Percentiles rank a stretch among this genome's conserved stretches.
phyloP scores from a whole-genome alignment of 805 yeast genomes.

The Candida ovalis region DNA sequence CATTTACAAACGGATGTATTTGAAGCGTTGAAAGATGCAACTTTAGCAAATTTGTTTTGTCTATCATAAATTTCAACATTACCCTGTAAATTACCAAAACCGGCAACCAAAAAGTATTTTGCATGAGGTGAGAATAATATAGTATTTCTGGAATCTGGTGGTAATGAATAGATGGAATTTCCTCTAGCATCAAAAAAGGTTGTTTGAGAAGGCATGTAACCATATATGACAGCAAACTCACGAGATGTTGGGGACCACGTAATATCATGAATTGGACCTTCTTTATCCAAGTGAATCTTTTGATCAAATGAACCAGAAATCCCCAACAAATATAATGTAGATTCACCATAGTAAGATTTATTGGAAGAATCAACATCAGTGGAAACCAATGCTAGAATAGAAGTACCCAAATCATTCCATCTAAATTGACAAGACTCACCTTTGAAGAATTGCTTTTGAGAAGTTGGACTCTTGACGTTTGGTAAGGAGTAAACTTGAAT shows the following conservation, averaged over 20 bases:
- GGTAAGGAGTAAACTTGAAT: slow-evolving; percentile 83
- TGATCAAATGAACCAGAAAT: slow-evolving; percentile 91
- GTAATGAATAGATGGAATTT: slow-evolving; percentile 74
- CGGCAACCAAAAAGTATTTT: slow-evolving; percentile 85
- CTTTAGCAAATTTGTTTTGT: slow-evolving; percentile 73
- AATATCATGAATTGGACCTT: slow-evolving; percentile 96
- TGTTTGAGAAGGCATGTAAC: slow-evolving; percentile 96
- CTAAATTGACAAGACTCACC: slow-evolving; percentile 89
- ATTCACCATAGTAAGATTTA: slow-evolving; percentile 95
- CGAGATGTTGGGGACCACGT: slow-evolving; percentile 96
- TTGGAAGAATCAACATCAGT: slow-evolving; percentile 95
- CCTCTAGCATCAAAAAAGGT: slow-evolving; percentile 95
- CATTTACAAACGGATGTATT: slow-evolving; percentile 96
- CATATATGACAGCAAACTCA: slow-evolving; percentile 96
- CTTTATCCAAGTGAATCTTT: slow-evolving; percentile 80
- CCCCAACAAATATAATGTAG: slow-evolving; percentile 84
- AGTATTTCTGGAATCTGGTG: slow-evolving; percentile 86
- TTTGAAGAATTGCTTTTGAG: slow-evolving; percentile 86
- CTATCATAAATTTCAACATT: slow-evolving; percentile 93
- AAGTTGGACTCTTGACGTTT: slow-evolving; percentile 69
- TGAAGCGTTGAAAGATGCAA: slow-evolving; percentile 82
- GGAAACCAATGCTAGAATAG: slow-evolving; percentile 85
- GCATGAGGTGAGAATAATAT: slow-evolving; percentile 93
- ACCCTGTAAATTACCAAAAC: slow-evolving; percentile 97
- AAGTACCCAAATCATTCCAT: slow-evolving; percentile 95